Evolutionary conservation across 257 asterid genomes (phyloP).

Genomic region (Nyctanthes arbortristis): DNA sequence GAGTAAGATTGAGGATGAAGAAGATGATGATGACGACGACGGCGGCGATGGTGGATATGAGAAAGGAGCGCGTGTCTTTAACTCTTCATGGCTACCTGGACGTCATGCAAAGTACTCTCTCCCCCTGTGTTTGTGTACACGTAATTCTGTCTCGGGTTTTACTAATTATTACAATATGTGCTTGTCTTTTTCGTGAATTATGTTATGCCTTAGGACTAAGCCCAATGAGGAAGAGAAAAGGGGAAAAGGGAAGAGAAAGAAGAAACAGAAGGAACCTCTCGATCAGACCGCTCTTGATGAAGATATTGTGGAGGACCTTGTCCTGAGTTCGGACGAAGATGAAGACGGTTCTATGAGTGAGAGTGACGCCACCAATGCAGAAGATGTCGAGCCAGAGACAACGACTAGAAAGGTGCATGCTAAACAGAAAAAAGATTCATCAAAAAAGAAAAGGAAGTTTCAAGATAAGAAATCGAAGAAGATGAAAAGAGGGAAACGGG

Average conservation of each 20-base stretch:
- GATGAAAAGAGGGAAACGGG: constrained; percentile 43
- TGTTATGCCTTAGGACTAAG: constrained; percentile 34
- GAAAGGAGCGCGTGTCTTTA: constrained; percentile 31
- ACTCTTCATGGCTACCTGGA: constrained; percentile 47
- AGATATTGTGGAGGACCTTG: constrained; percentile 75
- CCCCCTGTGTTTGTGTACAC: constrained; percentile 24
- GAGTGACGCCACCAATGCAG: constrained; percentile 36
- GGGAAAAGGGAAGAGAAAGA: constrained; percentile 41
- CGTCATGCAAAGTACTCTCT: constrained; percentile 47
- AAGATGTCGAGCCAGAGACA: constrained; percentile 36
- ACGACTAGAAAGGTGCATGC: constrained; percentile 15
- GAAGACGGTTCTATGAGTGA: constrained; percentile 34
- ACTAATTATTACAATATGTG: not conserved
- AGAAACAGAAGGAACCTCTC: constrained; percentile 29
- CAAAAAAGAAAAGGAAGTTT: constrained; percentile 39
- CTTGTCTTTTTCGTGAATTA: not conserved
- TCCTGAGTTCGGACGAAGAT: constrained; percentile 59
- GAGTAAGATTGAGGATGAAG: constrained; percentile 45
- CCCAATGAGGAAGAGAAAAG: constrained; percentile 24
- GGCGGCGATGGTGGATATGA: constrained; percentile 33
- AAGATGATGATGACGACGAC: constrained; percentile 49
- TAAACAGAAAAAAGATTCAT: constrained; percentile 35
- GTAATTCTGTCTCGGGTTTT: not conserved
- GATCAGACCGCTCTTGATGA: constrained; percentile 51
- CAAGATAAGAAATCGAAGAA: constrained; percentile 48